Evolutionary conservation across 768 basidiomycete species (phyloP).

Genomic region (Suillus discolor): DNA sequence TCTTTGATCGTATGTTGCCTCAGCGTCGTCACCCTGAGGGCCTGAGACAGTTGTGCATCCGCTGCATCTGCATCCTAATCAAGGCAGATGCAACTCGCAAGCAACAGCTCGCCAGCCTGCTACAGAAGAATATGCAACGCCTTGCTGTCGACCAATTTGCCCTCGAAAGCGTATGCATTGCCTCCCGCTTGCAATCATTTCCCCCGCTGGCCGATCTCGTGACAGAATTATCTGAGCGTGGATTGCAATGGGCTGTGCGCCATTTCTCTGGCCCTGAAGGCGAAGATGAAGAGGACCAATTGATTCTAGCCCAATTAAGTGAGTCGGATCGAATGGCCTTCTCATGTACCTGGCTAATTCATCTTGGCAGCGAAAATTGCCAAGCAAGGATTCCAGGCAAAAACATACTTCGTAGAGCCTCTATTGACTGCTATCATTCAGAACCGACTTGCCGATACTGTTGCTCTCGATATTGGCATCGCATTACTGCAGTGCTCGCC

Average conservation of each 20-base stretch:
- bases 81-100: constrained; percentile 25
- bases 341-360: constrained; percentile 3
- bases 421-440: constrained; percentile 66
- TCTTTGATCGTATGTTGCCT: constrained; percentile 29
- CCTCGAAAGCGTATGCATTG: constrained; percentile 36
- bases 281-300: constrained; percentile 19
- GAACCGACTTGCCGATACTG: constrained; percentile 49
- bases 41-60: constrained; percentile 7
- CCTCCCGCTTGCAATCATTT: constrained; percentile 25
- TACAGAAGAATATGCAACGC: constrained; percentile 31
- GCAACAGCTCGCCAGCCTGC: constrained; percentile 17
- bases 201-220: constrained; percentile 27
- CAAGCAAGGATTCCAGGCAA: constrained; percentile 26
- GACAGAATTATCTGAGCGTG: constrained; percentile 43
- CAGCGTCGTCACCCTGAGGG: neutral
- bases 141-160: constrained; percentile 30
- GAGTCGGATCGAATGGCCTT: constrained; percentile 16
- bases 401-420: constrained; percentile 70
- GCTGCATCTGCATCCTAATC: constrained; percentile 35
- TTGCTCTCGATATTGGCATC: constrained; percentile 46
- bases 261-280: constrained; percentile 40
- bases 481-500: constrained; percentile 41
- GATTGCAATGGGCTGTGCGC: constrained; percentile 56
- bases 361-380: constrained; percentile 17
- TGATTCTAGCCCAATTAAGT: constrained; percentile 41